Conservation (phyloP, 1,139 yeast genomes). For the Taiozyma sp. region DNA sequence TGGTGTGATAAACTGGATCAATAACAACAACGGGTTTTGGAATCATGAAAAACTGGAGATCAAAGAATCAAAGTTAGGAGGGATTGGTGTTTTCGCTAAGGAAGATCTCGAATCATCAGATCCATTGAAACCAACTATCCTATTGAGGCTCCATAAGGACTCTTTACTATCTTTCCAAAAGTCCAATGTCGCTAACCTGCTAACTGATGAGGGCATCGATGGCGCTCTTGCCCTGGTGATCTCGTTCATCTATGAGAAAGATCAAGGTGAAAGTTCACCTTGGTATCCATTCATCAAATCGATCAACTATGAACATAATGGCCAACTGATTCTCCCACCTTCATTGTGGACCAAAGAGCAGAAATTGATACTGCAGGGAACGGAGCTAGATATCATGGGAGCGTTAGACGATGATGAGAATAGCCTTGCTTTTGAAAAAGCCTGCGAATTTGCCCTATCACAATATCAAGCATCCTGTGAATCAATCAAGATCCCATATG, state of each 20-base stretch:
- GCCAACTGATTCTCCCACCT: conserved; percentile 44
- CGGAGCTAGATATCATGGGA: conserved; percentile 64
- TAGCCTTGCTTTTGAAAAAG: conserved; percentile 46
- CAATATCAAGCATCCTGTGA: conserved; percentile 13
- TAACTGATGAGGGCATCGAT: conserved; percentile 53
- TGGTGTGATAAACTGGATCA: conserved; percentile 41
- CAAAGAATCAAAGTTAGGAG: conserved; percentile 50
- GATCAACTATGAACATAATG: conserved; percentile 34
- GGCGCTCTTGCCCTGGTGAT: conserved; percentile 68
- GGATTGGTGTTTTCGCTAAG: conserved; percentile 70
- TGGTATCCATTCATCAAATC: conserved; percentile 68
- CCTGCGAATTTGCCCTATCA: conserved; percentile 43
- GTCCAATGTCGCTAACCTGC: conserved; percentile 61
- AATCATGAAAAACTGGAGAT: conserved; percentile 41
- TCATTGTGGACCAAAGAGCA: conserved; percentile 59
- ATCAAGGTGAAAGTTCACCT: conserved; percentile 56
- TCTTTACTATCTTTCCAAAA: conserved; percentile 53
- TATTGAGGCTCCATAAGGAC: conserved; percentile 39
- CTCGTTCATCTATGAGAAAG: conserved; percentile 66
- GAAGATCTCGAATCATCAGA: conserved; percentile 29
- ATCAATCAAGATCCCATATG: conserved; percentile 20
- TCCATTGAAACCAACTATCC: conserved; percentile 20
- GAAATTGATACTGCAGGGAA: conserved; percentile 47
- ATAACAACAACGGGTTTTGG: conserved; percentile 43
- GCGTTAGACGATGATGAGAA: conserved; percentile 59